Evolutionary conservation across 139 green algal species (phyloP).

Genomic region (Closterium sp.): DNA sequence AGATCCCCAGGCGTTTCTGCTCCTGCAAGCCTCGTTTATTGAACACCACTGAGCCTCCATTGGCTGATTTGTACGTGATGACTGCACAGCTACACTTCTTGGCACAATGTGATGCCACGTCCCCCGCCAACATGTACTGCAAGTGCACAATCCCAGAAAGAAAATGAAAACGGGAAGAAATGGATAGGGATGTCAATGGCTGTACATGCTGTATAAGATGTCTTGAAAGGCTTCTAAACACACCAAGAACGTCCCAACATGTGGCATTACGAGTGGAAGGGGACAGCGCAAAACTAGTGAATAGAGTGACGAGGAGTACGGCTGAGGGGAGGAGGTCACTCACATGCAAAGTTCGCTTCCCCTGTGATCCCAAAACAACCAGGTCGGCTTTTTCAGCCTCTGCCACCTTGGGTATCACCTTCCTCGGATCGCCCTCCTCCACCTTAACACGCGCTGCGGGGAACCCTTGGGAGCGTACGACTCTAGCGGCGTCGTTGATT

Average conservation of each 20-base stretch:
- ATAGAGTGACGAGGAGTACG: too few relatives aligned
- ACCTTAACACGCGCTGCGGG: not conserved
- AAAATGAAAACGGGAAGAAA: not conserved
- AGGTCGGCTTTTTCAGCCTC: not conserved
- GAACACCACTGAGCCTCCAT: not conserved
- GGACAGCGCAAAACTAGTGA: too few relatives aligned
- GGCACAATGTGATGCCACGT: not conserved
- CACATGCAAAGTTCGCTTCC: not conserved
- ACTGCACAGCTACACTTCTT: not conserved
- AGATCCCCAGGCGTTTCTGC: not conserved
- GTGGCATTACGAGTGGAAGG: not conserved
- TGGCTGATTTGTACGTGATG: not conserved
- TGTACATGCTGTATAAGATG: not conserved
- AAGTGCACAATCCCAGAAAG: too few relatives aligned
- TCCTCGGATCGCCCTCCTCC: not conserved
- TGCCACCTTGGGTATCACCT: not conserved
- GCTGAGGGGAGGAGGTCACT: not conserved
- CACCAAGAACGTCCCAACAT: not conserved
- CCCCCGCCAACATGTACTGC: not conserved
- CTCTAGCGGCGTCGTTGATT: not conserved
- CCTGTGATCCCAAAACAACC: not conserved
- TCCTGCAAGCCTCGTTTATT: not conserved
- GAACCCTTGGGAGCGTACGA: not conserved
- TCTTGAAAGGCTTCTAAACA: not conserved
- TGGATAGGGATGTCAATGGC: not conserved